Percentiles rank a stretch among this genome's conserved stretches.
Conservation (phyloP, 768 basidiomycete species). For the Tulasnella sp. region DNA sequence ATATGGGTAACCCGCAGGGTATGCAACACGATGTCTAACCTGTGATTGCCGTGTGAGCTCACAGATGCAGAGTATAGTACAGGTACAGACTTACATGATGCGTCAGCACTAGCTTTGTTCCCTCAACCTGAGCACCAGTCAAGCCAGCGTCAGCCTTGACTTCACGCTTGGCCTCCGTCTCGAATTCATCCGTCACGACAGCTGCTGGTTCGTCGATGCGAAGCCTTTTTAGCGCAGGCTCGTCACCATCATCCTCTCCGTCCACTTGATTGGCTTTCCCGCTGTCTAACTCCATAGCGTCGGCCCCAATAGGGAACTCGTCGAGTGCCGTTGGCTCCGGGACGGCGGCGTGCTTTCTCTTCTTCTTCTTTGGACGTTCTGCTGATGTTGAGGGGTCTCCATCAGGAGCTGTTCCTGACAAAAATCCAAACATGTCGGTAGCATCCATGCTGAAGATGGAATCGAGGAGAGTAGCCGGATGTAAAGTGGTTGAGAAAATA, state of each 20-base stretch:
- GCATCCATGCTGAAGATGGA: not conserved
- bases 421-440: slow-evolving; percentile 55
- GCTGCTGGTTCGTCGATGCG: slow-evolving; percentile 56
- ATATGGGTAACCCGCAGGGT: slow-evolving; percentile 87
- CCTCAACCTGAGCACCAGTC: slow-evolving; percentile 54
- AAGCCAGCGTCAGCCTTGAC: slow-evolving; percentile 82
- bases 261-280: slow-evolving; percentile 31
- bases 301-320: slow-evolving; percentile 22
- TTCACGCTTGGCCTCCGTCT: slow-evolving; percentile 87
- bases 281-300: slow-evolving; percentile 24
- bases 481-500: slow-evolving; percentile 3
- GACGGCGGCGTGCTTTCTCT: slow-evolving; percentile 20
- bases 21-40: slow-evolving; percentile 94
- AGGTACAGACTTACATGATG: slow-evolving; percentile 49
- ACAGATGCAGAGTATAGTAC: not conserved
- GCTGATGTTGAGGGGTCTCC: not conserved
- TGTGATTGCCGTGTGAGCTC: slow-evolving; percentile 21
- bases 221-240: slow-evolving; percentile 37
- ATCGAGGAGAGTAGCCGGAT: not conserved
- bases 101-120: slow-evolving; percentile 59
- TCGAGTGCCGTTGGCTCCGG: not conserved
- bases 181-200: slow-evolving; percentile 84
- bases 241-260: slow-evolving; percentile 28
- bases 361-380: slow-evolving; percentile 18
- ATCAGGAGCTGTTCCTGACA: slow-evolving; percentile 22